Base-by-base conservation (phyloP, 1,284 basidiomycete genomes). In the Peniophora sp. region DNA sequence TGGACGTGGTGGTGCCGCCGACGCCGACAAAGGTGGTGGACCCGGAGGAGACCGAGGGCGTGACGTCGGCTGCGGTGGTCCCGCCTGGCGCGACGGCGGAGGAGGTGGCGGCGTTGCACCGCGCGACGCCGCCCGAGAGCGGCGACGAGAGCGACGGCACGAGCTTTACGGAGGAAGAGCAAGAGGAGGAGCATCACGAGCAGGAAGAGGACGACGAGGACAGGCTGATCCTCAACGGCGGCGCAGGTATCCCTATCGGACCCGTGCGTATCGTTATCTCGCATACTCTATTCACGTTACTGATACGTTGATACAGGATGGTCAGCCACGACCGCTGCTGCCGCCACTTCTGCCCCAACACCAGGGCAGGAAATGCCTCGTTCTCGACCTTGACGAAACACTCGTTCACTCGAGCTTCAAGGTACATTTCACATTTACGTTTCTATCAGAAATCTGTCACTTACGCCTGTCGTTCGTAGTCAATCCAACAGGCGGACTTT, bases 341-440 rank as follows among this genome's bases (percentile, higher is more conserved):
- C 90, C 90, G 3, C 83, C 86, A 14, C 73, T 97, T 54, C 70
- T 79, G 1, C 76, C 80, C 11, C 76, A 83, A 22, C 88, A 95
- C 59, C 75, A 70, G 17, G 92, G 92, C 15, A 76, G 92, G 52
- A 98, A 97, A 70, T 97, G 95, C 61, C 74, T 94, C 6, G 93
- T 98, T 36, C 78, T 98, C 18, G 96, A 98, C 71, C 75, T 98
- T 42, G 95, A 98, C 60, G 96, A 98, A 69, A 98, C 95, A 1
- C 73, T 98, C 32, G 85, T 98, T 18, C 96, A 98, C 70, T 89
- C 87, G 64, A 91, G 88, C 64, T 92, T 94, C 76, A 93, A 92
- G 78, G 91, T 90, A 52, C 41, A 73, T 59, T 6, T 44, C 35
- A 12, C 18, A 23, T 22, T 24, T 35, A 17, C 17, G n/a, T 36